phyloP scores from a whole-genome alignment of 2,329 filamentous ascomycete genomes.

The Aureobasidium pullulans region DNA sequence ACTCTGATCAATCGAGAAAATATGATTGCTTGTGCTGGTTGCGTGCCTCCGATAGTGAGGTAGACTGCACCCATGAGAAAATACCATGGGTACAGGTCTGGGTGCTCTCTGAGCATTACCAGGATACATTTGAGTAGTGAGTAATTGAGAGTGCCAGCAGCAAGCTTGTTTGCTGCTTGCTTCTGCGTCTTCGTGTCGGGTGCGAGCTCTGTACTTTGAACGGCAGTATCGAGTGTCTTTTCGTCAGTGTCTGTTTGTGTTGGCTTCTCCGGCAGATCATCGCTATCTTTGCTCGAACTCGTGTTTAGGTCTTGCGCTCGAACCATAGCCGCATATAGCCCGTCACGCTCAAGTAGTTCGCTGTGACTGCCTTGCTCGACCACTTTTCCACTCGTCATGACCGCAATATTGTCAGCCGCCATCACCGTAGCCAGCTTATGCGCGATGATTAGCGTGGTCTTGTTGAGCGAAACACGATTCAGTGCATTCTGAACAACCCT shows the following conservation, averaged over 20 bases:
- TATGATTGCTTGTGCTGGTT: slow-evolving; percentile 42
- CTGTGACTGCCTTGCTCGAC: slow-evolving; percentile 39
- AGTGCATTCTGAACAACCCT: slow-evolving; percentile 28
- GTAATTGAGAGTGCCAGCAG: slow-evolving; percentile 24
- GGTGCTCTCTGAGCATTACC: slow-evolving; percentile 31
- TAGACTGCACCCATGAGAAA: slow-evolving; percentile 21
- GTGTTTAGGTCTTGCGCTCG: slow-evolving; percentile 39
- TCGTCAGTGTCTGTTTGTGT: neutral
- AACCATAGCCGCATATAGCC: slow-evolving; percentile 37
- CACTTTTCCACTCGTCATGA: slow-evolving; percentile 36
- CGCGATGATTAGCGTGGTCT: slow-evolving; percentile 34
- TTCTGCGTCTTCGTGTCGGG: too few species aligned
- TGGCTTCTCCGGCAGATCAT: neutral
- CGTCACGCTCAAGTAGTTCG: slow-evolving; percentile 31
- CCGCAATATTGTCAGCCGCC: slow-evolving; percentile 39
- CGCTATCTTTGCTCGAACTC: slow-evolving; percentile 12
- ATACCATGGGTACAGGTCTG: slow-evolving; percentile 32
- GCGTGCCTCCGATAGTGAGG: slow-evolving; percentile 31
- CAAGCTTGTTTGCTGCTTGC: slow-evolving; percentile 8
- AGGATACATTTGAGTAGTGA: slow-evolving; percentile 29
- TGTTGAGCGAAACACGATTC: slow-evolving; percentile 24
- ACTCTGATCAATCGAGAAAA: slow-evolving; percentile 43
- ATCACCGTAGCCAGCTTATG: slow-evolving; percentile 39
- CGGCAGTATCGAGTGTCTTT: neutral
- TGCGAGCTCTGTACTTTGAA: neutral